Evolutionary conservation across 2,329 filamentous ascomycete genomes (phyloP), one percentile per base, ranked within the genome.

Genomic region (Nigrospora osmanthi): DNA sequence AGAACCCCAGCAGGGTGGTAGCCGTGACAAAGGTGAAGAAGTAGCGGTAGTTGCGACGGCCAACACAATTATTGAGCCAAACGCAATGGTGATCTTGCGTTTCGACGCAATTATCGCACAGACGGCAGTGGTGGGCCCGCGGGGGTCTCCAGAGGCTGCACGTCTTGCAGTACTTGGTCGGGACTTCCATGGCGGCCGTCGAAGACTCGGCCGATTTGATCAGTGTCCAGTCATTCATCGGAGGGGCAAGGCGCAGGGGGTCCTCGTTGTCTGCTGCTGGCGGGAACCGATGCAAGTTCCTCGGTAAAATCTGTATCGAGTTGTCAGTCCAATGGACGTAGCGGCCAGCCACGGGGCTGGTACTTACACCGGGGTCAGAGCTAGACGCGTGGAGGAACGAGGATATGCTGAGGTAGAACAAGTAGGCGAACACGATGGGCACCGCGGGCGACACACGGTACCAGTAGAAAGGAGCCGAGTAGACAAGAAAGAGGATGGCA

Each of bases 21-120:
- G 84, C 81, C 44, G 80, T 81, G 52, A 98, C 83, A 65, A 96
- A 98, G 11, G 86, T 79, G 63, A 97, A 96, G 67, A 98, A 98
- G 65, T 91, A 97, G 51, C 93, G 88, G 68, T 98, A 98, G 68
- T 98, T 98, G 57, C 93, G 87, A 53, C 91, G 85, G 37, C 93
- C 93, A 41, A 98, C 85, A 54, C 93, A 98, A 64, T 98, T 98
- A 69, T 98, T 98, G 51, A 98, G 79, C 93, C 93, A 98, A 14
- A 97, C 90, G 59, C 93, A 98, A 66, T 98, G 93, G 60, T 98
- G 93, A 59, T 98, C 93, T 54, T 96, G 89, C 0, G 89, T 95
- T 65, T 98, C 93, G 48, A 98, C 80, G 63, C 93, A 98, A 64
- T 94, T 96, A 67, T 98, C 91, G 68, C 93, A 98, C 28, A 95